Conservation (phyloP, 306 rosid genomes). For the Trifolium fragiferum region DNA sequence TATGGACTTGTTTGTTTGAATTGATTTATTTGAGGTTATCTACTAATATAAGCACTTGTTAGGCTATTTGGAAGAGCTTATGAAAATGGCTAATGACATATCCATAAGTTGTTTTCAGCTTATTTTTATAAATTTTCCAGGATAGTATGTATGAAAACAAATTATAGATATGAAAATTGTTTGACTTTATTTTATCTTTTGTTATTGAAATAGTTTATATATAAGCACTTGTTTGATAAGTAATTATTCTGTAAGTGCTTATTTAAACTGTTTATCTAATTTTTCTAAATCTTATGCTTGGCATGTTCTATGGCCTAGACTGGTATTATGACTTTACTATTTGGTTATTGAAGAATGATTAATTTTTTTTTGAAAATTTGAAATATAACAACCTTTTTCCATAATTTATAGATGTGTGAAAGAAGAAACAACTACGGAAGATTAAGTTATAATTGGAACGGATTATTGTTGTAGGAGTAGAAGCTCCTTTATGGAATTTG, state of each 20-base stretch:
- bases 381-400: constrained; percentile 28
- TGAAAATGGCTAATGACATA: neutral
- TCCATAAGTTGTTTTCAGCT: too few relatives aligned
- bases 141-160: too few relatives aligned
- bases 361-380: neutral
- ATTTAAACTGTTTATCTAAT: neutral
- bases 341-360: neutral
- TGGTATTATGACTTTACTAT: constrained; percentile 4
- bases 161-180: too few relatives aligned
- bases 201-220: neutral
- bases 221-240: neutral
- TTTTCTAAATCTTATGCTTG: constrained; percentile 35
- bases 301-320: neutral
- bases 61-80: neutral
- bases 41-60: neutral
- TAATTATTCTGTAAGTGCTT: neutral
- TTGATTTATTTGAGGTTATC: neutral
- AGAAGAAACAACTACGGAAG: constrained; percentile 45
- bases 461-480: constrained; percentile 51
- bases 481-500: constrained; percentile 78
- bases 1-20: neutral
- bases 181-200: too few relatives aligned
- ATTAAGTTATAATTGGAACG: constrained; percentile 44
- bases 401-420: constrained; percentile 62
- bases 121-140: too few relatives aligned